Evolutionary conservation across 139 green algal genomes (phyloP), one percentile per base, ranked within the genome.

Genomic region (Choricystis sp.): DNA sequence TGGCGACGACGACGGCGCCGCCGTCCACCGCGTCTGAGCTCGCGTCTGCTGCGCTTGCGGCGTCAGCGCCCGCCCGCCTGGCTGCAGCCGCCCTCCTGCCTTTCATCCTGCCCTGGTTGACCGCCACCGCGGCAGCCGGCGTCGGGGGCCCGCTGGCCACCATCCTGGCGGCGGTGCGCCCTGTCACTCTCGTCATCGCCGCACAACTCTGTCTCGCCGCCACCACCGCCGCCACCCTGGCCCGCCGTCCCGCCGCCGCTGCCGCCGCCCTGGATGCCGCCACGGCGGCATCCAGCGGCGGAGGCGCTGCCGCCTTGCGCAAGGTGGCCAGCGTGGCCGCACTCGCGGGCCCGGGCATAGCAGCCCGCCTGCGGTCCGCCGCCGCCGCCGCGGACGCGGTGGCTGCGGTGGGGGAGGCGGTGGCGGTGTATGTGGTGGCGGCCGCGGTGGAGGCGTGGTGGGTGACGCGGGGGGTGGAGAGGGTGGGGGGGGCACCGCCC

Each of bases 151-250:
- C n/a, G 62, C 40, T 19, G 84, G 40, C 0, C 77, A 69, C 9
- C 63, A 58, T 19, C 72, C 63, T 71, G 87, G 82, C 60, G 81
- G 74, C 62, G 77, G 66, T n/a, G n/a, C n/a, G n/a, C n/a, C n/a
- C n/a, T n/a, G n/a, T n/a, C n/a, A n/a, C n/a, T n/a, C n/a, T n/a
- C n/a, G n/a, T n/a, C n/a, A n/a, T n/a, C n/a, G n/a, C n/a, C n/a
- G n/a, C n/a, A n/a, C 48, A 89, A 58, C 66, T 85, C 79, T 26
- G 56, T 77, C 66, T 85, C 74, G 57, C 79, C 78, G 25, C 60
- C 68, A 1, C 78, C 82, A 9, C 65, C 72, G n/a, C 64, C 70
- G 55, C 73, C 81, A 19, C 82, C 81, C 57, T 81, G 68, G 20
- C 74, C 76, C 19, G 78, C 79, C 29, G 59, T 61, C 2, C 30